Evolutionary conservation across 2,329 filamentous ascomycete species (phyloP).

Genomic region (Huntiella moniliformis): DNA sequence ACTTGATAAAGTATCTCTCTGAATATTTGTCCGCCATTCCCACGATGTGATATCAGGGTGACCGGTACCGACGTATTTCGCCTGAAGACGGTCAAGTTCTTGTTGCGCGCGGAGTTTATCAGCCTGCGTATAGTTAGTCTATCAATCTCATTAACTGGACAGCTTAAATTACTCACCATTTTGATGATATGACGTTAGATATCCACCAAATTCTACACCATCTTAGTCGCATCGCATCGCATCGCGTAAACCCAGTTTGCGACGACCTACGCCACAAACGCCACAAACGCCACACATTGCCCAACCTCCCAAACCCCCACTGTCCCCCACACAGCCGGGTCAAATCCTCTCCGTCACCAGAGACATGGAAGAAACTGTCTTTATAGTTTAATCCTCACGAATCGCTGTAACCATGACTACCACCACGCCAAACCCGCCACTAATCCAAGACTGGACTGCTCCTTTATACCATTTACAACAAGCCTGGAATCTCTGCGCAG

Average conservation of each 20-base stretch:
- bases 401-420: too few relatives aligned
- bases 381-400: too few relatives aligned
- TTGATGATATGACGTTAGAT: not conserved
- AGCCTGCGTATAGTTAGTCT: conserved; percentile 33
- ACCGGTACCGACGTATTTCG: conserved; percentile 88
- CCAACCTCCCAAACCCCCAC: not conserved
- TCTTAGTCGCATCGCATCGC: not conserved
- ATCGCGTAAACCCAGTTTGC: not conserved
- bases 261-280: not conserved
- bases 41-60: conserved; percentile 93
- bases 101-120: conserved; percentile 96
- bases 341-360: too few relatives aligned
- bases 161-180: not conserved
- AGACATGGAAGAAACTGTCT: too few relatives aligned
- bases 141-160: not conserved
- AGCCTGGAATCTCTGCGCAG: conserved; percentile 18
- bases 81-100: conserved; percentile 90
- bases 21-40: conserved; percentile 93
- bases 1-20: conserved; percentile 77
- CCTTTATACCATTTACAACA: conserved; percentile 11
- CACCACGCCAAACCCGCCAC: not conserved
- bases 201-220: not conserved
- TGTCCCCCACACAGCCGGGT: not conserved
- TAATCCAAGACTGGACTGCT: conserved; percentile 11
- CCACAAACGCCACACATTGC: not conserved